Base-by-base conservation (phyloP, 768 basidiomycete genomes). In the Mycena galopus region DNA sequence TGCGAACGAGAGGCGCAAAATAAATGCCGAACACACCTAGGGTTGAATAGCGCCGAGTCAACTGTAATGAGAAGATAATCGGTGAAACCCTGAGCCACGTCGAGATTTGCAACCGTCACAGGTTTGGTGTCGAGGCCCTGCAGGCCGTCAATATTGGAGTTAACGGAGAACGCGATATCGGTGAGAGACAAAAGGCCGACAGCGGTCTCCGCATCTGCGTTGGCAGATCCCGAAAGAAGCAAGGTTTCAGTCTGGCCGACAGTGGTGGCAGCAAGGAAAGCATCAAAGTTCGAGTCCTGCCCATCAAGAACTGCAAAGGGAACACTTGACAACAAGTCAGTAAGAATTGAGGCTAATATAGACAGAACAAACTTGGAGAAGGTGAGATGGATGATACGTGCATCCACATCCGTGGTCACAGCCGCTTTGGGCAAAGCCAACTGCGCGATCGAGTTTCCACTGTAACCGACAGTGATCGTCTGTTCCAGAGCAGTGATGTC, bases 61-160 rank as follows among this genome's bases (percentile, higher is more conserved):
- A 89, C 88, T 75, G 86, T 92, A 81, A 94, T 93, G 60, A 93
- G 84, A n/a, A 94, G 83, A 78, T 86, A 90, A 76, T 91, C 87
- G 0, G 88, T 69, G 82, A 88, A 93, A 9, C 93, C 93, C 63
- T 90, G 91, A 47, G 87, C 88, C 32, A 93, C 92, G 72, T 93
- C 92, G 60, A 94, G 81, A 73, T 87, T 83, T 47, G 82, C 83
- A 17, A 94, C 87, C 4, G 84, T 84, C 2, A 88, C 87, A 12
- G 91, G 92, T 69, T 84, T 86, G 32, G 89, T 82, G 71, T 86
- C 83, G 67, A 94, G 84, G 32, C 92, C 92, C 78, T 92, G 90
- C 65, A 94, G 77, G 47, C 93, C 92, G 3, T 84, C 84, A 50
- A 94, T 89, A 2, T 84, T 81, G 4, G 90, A 89, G 57, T 87